These are phyloP conservation scores for Leishmania major DNA, from an alignment of 208 protist species.

Conservation along the genomic window DNA sequence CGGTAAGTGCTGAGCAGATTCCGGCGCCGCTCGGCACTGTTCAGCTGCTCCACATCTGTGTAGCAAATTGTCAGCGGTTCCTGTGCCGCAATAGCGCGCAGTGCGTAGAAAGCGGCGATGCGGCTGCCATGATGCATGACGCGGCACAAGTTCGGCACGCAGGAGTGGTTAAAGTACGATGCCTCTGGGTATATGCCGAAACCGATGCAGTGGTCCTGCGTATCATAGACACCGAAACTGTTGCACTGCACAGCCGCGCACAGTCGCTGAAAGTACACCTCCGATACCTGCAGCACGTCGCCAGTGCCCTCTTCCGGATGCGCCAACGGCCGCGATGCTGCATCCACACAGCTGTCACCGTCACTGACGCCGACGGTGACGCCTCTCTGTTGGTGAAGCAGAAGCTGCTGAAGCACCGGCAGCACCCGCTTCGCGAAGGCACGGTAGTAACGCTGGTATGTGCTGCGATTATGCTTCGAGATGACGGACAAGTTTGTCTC, in stretches of 20 bases:
- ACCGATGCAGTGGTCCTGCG: slow-evolving; percentile 46
- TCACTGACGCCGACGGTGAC: not conserved
- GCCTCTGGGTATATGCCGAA: slow-evolving; percentile 65
- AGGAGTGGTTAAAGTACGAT: slow-evolving; percentile 84
- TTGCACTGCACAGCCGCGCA: slow-evolving; percentile 72
- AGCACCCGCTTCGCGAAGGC: slow-evolving; percentile 49
- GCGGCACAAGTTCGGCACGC: slow-evolving; percentile 69
- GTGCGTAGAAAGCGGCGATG: slow-evolving; percentile 62
- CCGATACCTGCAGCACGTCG: slow-evolving; percentile 2
- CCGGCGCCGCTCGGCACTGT: slow-evolving; percentile 59
- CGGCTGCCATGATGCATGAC: slow-evolving; percentile 52
- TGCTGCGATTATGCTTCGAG: slow-evolving; percentile 47
- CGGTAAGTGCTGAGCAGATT: slow-evolving; percentile 57
- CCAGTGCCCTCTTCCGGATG: not conserved
- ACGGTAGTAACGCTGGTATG: slow-evolving; percentile 59
- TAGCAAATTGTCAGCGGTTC: slow-evolving; percentile 81
- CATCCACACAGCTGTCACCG: not conserved
- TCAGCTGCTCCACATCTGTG: slow-evolving; percentile 63
- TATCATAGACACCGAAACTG: slow-evolving; percentile 64
- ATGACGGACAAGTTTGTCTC: slow-evolving; percentile 72
- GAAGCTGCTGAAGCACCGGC: slow-evolving; percentile 33
- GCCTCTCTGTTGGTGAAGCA: not conserved
- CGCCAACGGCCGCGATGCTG: not conserved
- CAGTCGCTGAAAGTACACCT: slow-evolving; percentile 56
- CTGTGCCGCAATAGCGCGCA: slow-evolving; percentile 45